phyloP scores from a whole-genome alignment of 2,329 filamentous ascomycete genomes.

The Fusarium humuli region DNA sequence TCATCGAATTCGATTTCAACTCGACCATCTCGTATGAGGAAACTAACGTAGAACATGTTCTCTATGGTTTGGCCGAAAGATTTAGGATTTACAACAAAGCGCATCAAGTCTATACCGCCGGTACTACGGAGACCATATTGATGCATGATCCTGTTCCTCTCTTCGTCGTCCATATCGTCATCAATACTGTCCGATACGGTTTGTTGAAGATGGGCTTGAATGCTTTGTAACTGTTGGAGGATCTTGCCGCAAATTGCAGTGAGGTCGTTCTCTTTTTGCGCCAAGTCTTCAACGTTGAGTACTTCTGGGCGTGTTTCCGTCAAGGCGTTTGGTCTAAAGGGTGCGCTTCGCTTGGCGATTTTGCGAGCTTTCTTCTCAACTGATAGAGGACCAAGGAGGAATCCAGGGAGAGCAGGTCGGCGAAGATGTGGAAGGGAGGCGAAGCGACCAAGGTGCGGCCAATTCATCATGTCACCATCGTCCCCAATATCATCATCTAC shows the following conservation, averaged over 20 bases:
- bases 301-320: constrained; percentile 82
- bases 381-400: constrained; percentile 88
- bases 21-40: constrained; percentile 88
- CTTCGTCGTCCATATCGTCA: constrained; percentile 60
- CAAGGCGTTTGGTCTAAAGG: constrained; percentile 75
- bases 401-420: constrained; percentile 82
- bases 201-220: constrained; percentile 61
- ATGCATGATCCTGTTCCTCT: constrained; percentile 68
- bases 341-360: constrained; percentile 75
- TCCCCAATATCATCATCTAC: constrained; percentile 73
- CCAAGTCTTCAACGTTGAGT: constrained; percentile 78
- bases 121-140: constrained; percentile 73
- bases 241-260: constrained; percentile 84
- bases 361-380: constrained; percentile 86
- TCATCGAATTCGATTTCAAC: constrained; percentile 80
- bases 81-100: constrained; percentile 88
- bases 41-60: constrained; percentile 96
- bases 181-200: constrained; percentile 58
- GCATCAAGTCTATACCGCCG: constrained; percentile 81
- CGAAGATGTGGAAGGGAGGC: constrained; percentile 79
- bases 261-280: constrained; percentile 81
- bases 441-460: constrained; percentile 83
- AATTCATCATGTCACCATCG: constrained; percentile 83
- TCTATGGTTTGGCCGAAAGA: constrained; percentile 97
- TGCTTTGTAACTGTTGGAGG: constrained; percentile 66